Percentiles rank a stretch among this genome's conserved stretches.
Conservation (phyloP, 169 alveolate species). For the Plasmodium billcollinsi region DNA sequence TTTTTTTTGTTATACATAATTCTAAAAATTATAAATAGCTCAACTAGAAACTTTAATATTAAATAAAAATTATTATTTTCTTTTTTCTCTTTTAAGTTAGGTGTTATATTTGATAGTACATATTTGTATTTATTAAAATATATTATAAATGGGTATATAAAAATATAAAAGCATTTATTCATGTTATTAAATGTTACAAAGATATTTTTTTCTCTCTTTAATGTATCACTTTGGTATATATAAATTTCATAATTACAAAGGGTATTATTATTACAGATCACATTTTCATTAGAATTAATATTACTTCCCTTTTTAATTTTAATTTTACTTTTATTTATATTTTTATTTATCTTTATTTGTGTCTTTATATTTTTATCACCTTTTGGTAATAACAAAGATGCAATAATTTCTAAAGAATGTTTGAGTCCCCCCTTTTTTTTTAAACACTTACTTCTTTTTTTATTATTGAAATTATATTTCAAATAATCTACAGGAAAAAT, state of each 20-base stretch:
- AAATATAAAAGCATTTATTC: conserved; percentile 42
- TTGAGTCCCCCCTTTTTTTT: no score
- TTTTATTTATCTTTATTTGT: no score
- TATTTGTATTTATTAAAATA: conserved; percentile 17
- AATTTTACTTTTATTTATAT: no score
- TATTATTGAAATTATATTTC: no score
- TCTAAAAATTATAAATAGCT: conserved; percentile 28
- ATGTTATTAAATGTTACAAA: conserved; percentile 37
- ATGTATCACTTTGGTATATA: conserved; percentile 6
- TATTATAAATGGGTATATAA: conserved; percentile 27
- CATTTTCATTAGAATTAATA: no score
- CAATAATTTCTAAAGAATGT: no score
- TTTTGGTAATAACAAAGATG: no score
- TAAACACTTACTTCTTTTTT: no score
- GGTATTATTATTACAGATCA: no score
- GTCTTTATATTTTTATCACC: no score
- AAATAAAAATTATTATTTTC: background rate
- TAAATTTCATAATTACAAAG: background rate
- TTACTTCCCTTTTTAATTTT: no score
- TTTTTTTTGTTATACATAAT: conserved; percentile 19
- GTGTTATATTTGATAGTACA: background rate
- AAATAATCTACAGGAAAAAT: no score
- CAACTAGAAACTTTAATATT: conserved; percentile 9
- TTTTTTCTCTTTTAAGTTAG: background rate
- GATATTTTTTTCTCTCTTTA: conserved; percentile 22